A percentile compares a stretch with the other conserved stretches of the same genome.
Evolutionary conservation across 495 filamentous ascomycete species (phyloP).

Genomic region (Trichoderma gamsii): DNA sequence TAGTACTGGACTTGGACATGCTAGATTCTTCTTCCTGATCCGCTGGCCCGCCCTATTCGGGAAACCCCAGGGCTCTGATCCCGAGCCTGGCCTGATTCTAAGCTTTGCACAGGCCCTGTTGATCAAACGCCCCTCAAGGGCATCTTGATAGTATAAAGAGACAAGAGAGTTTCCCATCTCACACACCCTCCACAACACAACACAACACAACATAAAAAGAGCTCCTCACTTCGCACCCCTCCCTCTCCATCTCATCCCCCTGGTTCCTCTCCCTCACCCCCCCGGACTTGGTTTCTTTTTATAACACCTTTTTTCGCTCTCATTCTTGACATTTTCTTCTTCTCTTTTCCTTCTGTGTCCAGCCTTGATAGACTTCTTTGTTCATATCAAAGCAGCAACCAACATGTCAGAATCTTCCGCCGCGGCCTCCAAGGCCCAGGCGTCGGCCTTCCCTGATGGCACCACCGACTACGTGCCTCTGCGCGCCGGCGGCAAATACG

Average conservation of each 20-base stretch:
- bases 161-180: background rate
- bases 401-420: slow-evolving; percentile 39
- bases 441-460: slow-evolving; percentile 41
- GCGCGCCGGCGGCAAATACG: slow-evolving; percentile 36
- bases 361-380: background rate
- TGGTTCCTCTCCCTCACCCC: background rate
- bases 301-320: background rate
- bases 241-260: background rate
- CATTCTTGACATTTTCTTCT: background rate
- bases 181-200: background rate
- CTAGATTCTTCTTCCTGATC: no score
- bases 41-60: no score
- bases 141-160: background rate
- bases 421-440: slow-evolving; percentile 28
- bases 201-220: background rate
- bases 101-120: no score
- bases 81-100: no score
- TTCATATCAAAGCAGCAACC: slow-evolving; percentile 16
- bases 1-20: no score
- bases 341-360: background rate
- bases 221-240: background rate
- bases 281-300: background rate
- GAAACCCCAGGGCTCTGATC: no score
- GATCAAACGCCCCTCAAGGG: no score
- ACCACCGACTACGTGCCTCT: slow-evolving; percentile 44